Evolutionary conservation across 257 asterid genomes (phyloP).

Genomic region (Voacanga thouarsii): DNA sequence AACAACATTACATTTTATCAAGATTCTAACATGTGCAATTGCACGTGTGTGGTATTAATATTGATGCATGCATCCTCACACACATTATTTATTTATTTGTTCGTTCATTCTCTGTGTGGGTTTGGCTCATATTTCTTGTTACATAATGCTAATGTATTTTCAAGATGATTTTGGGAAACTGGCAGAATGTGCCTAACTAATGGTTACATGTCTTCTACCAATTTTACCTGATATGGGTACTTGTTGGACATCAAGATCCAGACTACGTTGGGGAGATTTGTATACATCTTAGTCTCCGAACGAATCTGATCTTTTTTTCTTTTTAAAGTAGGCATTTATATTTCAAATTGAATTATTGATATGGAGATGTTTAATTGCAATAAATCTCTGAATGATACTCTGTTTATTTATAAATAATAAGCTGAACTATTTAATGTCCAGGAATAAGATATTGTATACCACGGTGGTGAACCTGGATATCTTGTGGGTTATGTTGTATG

Average conservation of each 20-base stretch:
- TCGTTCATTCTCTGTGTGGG: background rate
- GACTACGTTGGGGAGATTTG: background rate
- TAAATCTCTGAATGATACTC: too few species aligned
- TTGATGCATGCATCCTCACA: too few species aligned
- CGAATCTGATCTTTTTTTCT: background rate
- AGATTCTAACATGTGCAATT: too few species aligned
- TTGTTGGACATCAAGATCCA: background rate
- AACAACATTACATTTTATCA: too few species aligned
- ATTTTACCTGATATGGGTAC: background rate
- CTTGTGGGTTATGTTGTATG: background rate
- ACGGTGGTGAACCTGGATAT: background rate
- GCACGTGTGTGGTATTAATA: too few species aligned
- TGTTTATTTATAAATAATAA: background rate
- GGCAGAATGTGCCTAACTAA: background rate
- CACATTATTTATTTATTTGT: too few species aligned
- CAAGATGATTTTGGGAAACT: background rate
- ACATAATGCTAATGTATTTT: background rate
- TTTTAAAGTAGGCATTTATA: background rate
- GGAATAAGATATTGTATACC: background rate
- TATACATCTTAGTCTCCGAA: background rate
- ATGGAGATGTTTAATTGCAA: background rate
- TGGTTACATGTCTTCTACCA: too few species aligned
- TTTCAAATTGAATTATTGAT: background rate
- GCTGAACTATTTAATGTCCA: background rate
- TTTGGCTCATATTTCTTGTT: background rate